Evolutionary conservation across 139 green algal genomes (phyloP), one percentile per base, ranked within the genome.

Genomic region (Chlorella sp.): DNA sequence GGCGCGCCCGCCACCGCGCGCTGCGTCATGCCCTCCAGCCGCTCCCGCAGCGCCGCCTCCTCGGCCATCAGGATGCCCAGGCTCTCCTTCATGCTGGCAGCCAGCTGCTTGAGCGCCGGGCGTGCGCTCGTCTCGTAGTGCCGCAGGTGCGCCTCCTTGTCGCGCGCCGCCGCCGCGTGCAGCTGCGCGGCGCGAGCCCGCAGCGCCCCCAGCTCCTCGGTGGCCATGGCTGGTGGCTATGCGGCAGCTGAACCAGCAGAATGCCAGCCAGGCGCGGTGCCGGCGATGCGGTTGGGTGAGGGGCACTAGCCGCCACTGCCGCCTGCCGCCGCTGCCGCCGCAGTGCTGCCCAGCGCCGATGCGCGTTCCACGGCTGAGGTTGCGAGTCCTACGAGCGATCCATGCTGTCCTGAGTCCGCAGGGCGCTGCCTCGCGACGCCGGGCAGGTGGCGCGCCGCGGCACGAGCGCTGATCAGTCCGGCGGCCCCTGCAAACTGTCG

Each of bases 41-140:
- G 60, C 34, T 69, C 72, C 46, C 77, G 79, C 60, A 82, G 41
- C 17, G 43, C 56, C 13, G 70, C 79, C 43, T 81, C 51, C 60
- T 85, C 79, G 3, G 30, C 34, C 4, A 46, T 36, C 44, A 88
- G 77, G 43, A 86, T 68, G 60, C 51, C 73, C 54, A 80, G 62
- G 41, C 56, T 82, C 43, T 85, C 79, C 34, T 60, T 68, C 24
- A 88, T 73, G 43, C 67, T 70, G 17, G 54, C 70, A 3, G 82
- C 82, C 22, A 79, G 80, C 60, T 85, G 44, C 85, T 86, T 86
- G 2, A 84, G 83, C 38, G 74, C 83, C 24, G 75, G 75, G 14
- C 75, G 75, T 5, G 73, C 65, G 64, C 43, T 76, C 24, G 43
- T 76, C 79, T 75, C 79, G 16, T 76, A 84, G 2, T 43, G 73